Percentiles rank a stretch among this genome's conserved stretches.
phyloP scores from a whole-genome alignment of 1,139 yeast species.

The Groenewaldozyma auringiensis region DNA sequence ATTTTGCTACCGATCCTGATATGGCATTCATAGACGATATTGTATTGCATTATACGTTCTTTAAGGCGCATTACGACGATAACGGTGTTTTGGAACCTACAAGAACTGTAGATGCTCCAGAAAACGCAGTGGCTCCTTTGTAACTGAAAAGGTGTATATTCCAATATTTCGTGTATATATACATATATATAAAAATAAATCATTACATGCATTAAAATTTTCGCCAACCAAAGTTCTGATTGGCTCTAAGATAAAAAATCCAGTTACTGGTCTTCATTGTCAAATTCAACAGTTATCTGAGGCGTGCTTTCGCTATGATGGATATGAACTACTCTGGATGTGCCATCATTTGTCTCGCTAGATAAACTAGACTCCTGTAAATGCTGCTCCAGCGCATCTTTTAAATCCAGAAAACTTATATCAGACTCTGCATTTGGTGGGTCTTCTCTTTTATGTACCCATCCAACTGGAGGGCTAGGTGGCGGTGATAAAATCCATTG shows the following conservation, averaged over 20 bases:
- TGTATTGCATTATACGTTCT: slow-evolving; percentile 87
- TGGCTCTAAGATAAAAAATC: too few species aligned
- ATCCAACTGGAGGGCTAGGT: slow-evolving; percentile 38
- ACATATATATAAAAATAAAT: neutral
- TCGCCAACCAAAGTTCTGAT: too few species aligned
- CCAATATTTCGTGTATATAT: neutral
- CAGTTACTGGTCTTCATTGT: neutral
- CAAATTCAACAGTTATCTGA: neutral
- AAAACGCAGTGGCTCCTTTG: slow-evolving; percentile 4
- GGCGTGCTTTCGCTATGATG: slow-evolving; percentile 1
- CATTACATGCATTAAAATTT: neutral
- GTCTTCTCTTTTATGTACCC: slow-evolving; percentile 33
- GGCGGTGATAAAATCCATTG: slow-evolving; percentile 39
- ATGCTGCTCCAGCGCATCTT: slow-evolving; percentile 13
- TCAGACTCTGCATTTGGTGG: slow-evolving; percentile 31
- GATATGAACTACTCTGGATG: neutral
- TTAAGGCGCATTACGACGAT: slow-evolving; percentile 40
- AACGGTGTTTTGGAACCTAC: slow-evolving; percentile 23
- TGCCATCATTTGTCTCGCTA: neutral
- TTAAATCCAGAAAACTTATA: slow-evolving; percentile 16
- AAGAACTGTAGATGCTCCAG: slow-evolving; percentile 11
- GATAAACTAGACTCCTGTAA: neutral
- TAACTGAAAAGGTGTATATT: slow-evolving; percentile 3
- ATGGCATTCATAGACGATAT: slow-evolving; percentile 89
- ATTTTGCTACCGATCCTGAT: slow-evolving; percentile 87